Base-by-base conservation (phyloP, 2,329 filamentous ascomycete species). In the Monascus ruber region DNA sequence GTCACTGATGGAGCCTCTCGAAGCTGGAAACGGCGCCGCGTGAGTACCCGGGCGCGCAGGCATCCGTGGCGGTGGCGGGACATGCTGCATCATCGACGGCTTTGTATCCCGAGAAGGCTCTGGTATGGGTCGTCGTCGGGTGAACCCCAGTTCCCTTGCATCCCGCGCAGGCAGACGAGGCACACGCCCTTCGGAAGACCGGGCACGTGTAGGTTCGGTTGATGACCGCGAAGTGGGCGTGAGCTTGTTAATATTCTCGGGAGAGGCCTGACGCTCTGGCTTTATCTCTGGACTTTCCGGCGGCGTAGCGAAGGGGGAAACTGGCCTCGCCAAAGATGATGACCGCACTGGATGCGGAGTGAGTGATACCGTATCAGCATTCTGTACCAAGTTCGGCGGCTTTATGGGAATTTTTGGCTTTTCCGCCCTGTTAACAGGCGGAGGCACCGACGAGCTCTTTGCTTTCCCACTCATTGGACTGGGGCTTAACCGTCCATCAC, bases 261-360 rank as follows among this genome's bases (percentile, higher is more conserved):
- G 33, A n/a, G 47, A 41, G 43, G 47, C 33, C 54, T 55, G 5
- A 6, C 28, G 28, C 28, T 10, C 6, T 29, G 72, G 68, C 0
- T 68, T 57, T 39, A 73, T 81, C 40, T 75, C 78, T 4, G 76
- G 74, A 54, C 82, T 89, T 49, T 78, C 80, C 0, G 88, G 86
- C 11, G 87, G 87, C 29, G 86, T 94, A 53, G 72, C 87, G 55
- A 95, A 94, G 0, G 89, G 88, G 1, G 89, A 94, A 0, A 79
- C 54, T 10, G 34, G 6, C 37, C 66, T 63, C 27, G 68, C 67
- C 33, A 73, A 69, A 2, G 58, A 53, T 5, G 55, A 46, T 1
- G 45, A 42, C 6, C 40, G 46, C 17, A 54, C 55, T 4, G 50
- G 42, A 5, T 39, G 47, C 17, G 56, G 59, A 26, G 56, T 43